Conservation (phyloP, 805 yeast genomes). For the Starmerella stellata region DNA sequence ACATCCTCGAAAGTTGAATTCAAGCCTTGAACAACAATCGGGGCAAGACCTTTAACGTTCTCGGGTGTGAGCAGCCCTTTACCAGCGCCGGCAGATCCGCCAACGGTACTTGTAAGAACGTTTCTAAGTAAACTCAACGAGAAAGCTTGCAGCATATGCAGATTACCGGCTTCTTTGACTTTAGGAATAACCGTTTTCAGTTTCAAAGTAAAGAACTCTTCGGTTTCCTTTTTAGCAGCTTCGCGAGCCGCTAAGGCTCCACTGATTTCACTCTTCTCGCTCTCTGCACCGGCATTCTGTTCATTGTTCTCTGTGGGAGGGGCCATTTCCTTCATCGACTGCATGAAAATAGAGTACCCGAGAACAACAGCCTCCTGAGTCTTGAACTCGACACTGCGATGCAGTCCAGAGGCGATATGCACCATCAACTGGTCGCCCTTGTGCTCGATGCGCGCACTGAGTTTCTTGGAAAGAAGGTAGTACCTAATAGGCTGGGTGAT, state of each 20-base stretch:
- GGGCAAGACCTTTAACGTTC: slow-evolving; percentile 56
- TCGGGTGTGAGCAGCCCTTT: slow-evolving; percentile 34
- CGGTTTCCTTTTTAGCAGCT: slow-evolving; percentile 25
- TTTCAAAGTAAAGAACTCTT: slow-evolving; percentile 51
- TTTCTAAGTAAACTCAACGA: slow-evolving; percentile 58
- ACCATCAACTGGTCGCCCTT: slow-evolving; percentile 64
- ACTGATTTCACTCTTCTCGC: background rate
- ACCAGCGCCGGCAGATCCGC: slow-evolving; percentile 18
- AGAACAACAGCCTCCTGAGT: slow-evolving; percentile 44
- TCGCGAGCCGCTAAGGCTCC: slow-evolving; percentile 12
- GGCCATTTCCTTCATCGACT: slow-evolving; percentile 15
- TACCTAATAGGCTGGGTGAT: slow-evolving; percentile 53
- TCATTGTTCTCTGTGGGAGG: too few relatives aligned
- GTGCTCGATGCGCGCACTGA: slow-evolving; percentile 48
- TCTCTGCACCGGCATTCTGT: background rate
- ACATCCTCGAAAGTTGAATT: slow-evolving; percentile 59
- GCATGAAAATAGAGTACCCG: slow-evolving; percentile 53
- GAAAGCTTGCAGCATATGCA: slow-evolving; percentile 51
- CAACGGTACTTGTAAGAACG: slow-evolving; percentile 43
- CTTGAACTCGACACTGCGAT: slow-evolving; percentile 44
- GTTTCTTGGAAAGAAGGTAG: slow-evolving; percentile 40
- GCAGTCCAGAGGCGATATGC: slow-evolving; percentile 62
- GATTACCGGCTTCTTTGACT: slow-evolving; percentile 31
- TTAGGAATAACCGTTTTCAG: slow-evolving; percentile 27
- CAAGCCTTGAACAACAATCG: slow-evolving; percentile 44